Evolutionary conservation across 495 filamentous ascomycete genomes (phyloP).

Genomic region (Lichina pygmaea): DNA sequence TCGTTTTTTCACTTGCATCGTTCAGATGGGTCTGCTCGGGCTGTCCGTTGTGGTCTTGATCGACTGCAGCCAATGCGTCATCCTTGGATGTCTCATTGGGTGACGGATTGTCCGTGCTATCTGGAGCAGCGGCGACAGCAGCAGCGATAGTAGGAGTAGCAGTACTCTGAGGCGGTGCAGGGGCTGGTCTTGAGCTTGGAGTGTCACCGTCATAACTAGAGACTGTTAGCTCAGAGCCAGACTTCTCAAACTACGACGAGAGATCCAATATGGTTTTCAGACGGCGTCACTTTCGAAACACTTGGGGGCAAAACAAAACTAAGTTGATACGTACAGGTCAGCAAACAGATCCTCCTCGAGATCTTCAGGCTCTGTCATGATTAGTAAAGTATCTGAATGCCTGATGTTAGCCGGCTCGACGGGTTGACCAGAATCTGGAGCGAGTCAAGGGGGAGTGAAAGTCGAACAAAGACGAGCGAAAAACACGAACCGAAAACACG

Average conservation of each 20-base stretch:
- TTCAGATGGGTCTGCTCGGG: not conserved
- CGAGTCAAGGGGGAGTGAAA: too few species aligned
- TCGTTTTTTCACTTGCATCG: constrained; percentile 12
- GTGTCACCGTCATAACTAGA: not conserved
- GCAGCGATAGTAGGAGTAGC: not conserved
- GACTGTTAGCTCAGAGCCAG: not conserved
- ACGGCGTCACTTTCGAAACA: not conserved
- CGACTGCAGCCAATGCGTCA: too few species aligned
- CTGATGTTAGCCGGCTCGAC: too few species aligned
- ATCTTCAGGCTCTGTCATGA: constrained; percentile 69
- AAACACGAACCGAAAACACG: too few species aligned
- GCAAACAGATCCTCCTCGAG: constrained; percentile 96
- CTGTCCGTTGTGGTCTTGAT: not conserved
- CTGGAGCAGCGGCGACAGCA: not conserved
- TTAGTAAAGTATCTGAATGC: not conserved
- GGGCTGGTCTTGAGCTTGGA: not conserved
- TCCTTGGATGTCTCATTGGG: too few species aligned
- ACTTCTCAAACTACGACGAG: not conserved
- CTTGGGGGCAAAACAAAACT: not conserved
- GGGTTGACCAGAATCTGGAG: too few species aligned
- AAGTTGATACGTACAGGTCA: constrained; percentile 47
- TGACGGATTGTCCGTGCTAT: too few species aligned
- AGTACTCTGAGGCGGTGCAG: not conserved
- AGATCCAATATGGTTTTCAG: not conserved
- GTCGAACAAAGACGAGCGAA: too few species aligned